Conservation (phyloP, 2,329 filamentous ascomycete genomes). For the Colletotrichum kahawae region DNA sequence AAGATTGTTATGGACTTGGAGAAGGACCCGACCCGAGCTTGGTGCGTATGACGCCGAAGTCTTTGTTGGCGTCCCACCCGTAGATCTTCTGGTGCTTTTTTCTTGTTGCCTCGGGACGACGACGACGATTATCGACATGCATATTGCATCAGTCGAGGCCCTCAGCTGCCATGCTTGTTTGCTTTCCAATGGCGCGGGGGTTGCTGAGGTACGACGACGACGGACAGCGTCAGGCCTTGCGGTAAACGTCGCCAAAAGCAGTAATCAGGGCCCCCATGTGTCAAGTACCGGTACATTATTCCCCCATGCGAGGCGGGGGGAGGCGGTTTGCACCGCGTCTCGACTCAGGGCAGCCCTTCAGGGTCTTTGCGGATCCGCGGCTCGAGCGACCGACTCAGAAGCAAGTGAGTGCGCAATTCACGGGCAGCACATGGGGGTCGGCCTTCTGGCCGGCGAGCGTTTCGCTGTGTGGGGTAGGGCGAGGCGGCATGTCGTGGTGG, state of each 20-base stretch:
- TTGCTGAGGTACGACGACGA: not conserved
- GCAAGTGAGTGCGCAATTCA: not conserved
- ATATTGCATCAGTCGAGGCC: not conserved
- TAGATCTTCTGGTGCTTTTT: not conserved
- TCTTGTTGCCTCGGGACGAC: not conserved
- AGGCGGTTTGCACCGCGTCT: not conserved
- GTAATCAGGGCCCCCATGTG: not conserved
- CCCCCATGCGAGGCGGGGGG: not conserved
- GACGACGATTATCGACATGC: not conserved
- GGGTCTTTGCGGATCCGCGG: slow-evolving; percentile 22
- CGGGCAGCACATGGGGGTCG: not conserved
- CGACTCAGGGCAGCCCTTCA: slow-evolving; percentile 11
- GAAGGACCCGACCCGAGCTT: slow-evolving; percentile 6
- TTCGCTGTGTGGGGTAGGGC: slow-evolving; percentile 18
- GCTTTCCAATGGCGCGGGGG: not conserved
- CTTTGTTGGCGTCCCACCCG: slow-evolving; percentile 3
- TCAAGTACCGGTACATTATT: slow-evolving; percentile 7
- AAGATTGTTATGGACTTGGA: slow-evolving; percentile 9
- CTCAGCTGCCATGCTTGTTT: not conserved
- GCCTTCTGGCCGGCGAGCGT: slow-evolving; percentile 13
- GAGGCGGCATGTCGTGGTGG: slow-evolving; percentile 8
- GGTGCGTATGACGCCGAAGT: slow-evolving; percentile 12
- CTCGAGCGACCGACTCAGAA: slow-evolving; percentile 21
- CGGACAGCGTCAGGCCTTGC: not conserved
- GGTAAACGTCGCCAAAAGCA: slow-evolving; percentile 16